Evolutionary conservation across 73 alveolate genomes (phyloP).

Genomic region (Symbiodinium pilosum): DNA sequence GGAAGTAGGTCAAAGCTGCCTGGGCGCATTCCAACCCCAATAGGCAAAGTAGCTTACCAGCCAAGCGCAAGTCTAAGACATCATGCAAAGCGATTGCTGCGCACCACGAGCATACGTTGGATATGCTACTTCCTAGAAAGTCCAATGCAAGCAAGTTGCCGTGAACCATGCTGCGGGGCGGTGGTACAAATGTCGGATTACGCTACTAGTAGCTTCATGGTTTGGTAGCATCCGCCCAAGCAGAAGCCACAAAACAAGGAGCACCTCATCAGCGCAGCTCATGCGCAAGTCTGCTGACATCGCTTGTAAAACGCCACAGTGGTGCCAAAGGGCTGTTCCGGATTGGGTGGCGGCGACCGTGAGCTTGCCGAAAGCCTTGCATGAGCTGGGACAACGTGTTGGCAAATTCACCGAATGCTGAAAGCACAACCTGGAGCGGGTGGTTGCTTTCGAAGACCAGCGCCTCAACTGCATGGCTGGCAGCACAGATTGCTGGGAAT

Average conservation of each 20-base stretch:
- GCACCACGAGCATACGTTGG: neutral
- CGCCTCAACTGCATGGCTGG: conserved; percentile 48
- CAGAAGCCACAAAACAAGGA: conserved; percentile 47
- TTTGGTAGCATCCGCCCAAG: neutral
- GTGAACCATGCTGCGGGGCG: conserved; percentile 42
- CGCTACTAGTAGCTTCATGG: neutral
- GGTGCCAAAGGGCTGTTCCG: conserved; percentile 19
- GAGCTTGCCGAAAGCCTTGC: conserved; percentile 59
- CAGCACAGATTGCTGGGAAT: too few relatives aligned
- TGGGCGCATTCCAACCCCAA: too few relatives aligned
- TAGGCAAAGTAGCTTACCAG: too few relatives aligned
- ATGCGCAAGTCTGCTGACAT: neutral
- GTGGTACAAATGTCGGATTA: neutral
- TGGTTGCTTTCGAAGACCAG: conserved; percentile 81
- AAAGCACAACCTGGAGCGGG: conserved; percentile 29
- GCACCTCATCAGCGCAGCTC: neutral
- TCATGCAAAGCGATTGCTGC: too few relatives aligned
- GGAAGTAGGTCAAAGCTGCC: conserved; percentile 71
- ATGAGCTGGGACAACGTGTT: neutral
- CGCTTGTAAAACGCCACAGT: neutral
- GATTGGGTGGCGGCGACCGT: conserved; percentile 48
- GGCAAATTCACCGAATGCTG: too few relatives aligned
- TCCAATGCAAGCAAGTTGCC: neutral
- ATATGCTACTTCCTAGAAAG: neutral
- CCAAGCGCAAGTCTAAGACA: neutral